Evolutionary conservation across 805 yeast species (phyloP).

Genomic region (Kodamaea laetipori): DNA sequence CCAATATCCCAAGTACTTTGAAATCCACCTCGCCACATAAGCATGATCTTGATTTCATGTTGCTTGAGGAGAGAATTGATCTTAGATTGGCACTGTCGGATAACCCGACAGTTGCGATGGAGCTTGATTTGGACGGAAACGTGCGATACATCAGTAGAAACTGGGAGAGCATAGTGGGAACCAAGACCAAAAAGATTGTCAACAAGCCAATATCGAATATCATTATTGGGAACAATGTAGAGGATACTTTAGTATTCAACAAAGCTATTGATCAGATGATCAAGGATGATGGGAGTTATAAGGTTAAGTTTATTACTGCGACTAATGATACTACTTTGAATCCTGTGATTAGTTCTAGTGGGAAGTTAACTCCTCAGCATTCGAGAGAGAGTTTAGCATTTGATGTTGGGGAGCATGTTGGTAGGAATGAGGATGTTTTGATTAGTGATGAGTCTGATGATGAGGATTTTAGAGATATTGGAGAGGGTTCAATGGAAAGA

Average conservation of each 20-base stretch:
- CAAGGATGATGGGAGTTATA: slow-evolving; percentile 71
- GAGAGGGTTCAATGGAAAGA: no score
- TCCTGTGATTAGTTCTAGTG: slow-evolving; percentile 15
- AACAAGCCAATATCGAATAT: slow-evolving; percentile 60
- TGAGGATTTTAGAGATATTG: no score
- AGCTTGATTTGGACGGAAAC: slow-evolving; percentile 75
- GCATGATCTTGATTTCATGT: slow-evolving; percentile 4
- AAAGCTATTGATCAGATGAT: slow-evolving; percentile 73
- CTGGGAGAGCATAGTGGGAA: slow-evolving; percentile 81
- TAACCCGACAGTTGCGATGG: slow-evolving; percentile 79
- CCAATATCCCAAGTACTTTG: not conserved
- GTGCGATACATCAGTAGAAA: slow-evolving; percentile 73
- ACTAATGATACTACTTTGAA: slow-evolving; percentile 27
- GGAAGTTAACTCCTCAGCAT: slow-evolving; percentile 28
- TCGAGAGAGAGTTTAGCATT: slow-evolving; percentile 20
- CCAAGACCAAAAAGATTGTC: slow-evolving; percentile 54
- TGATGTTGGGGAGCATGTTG: no score
- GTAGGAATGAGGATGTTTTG: no score
- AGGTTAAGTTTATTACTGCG: slow-evolving; percentile 70
- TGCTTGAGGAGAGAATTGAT: slow-evolving; percentile 47
- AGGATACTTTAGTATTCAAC: slow-evolving; percentile 67
- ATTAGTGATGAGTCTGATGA: no score
- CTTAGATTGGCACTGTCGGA: slow-evolving; percentile 63
- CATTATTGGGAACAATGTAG: slow-evolving; percentile 60
- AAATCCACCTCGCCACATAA: slow-evolving; percentile 3